Evolutionary conservation across 306 rosid species (phyloP), one percentile per base, ranked within the genome.

Genomic region (Castanospermum australe): DNA sequence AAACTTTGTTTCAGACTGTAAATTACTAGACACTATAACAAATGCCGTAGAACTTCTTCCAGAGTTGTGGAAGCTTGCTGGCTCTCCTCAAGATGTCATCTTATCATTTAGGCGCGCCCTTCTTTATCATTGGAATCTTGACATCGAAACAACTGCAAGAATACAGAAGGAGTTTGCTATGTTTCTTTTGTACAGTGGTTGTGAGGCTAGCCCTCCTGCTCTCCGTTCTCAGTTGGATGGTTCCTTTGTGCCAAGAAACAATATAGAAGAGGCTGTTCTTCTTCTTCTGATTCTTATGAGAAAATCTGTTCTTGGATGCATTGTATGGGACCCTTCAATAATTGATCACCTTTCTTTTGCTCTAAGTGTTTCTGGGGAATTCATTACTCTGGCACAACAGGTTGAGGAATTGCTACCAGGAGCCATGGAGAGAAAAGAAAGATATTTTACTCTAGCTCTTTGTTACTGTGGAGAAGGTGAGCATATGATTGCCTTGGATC

Each of bases 281-380:
- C 85, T 94, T 78, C 86, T 94, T 42, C 68, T 89, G 85, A 73
- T 89, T 87, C 88, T 94, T 25, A 63, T 92, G 17, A 86, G 88
- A 73, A 86, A 92, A 44, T 82, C 75, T 17, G 18, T 70, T 84
- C 75, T 65, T 13, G 90, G 90, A 87, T 79, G 67, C 84, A 82
- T 90, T 44, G 79, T 4, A 42, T 91, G 97, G 94, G 98, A 94
- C 78, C 91, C 97, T 25, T 90, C 97, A 38, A 72, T 92, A 76
- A 45, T 92, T 32, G 89, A 94, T 70, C 97, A 94, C 81, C 93
- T 94, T 82, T 86, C 97, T 12, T 94, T 87, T 75, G 97, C 98
- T 45, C 67, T 91, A 50, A 86, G 89, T 69, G 51, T 91, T 84
- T 89, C 93, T 1, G 94, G 97, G 35, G 96, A 84, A 59, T 62